Conservation (phyloP, 805 yeast genomes). For the Torulaspora franciscae region DNA sequence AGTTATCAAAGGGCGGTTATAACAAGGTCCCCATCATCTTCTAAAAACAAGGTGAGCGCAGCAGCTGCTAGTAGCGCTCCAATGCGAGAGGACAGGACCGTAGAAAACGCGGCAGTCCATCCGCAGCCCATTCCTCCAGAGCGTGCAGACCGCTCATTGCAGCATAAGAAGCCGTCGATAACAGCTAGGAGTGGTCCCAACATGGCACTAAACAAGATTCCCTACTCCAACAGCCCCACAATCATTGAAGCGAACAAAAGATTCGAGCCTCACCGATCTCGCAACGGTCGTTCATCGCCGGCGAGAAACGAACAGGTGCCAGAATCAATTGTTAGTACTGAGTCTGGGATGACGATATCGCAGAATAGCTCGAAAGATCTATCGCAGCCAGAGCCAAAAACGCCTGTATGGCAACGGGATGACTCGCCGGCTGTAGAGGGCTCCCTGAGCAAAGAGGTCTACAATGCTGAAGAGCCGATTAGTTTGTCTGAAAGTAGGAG, state of each 20-base stretch:
- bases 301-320: neutral
- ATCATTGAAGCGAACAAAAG: constrained; percentile 19
- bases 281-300: neutral
- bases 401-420: constrained; percentile 2
- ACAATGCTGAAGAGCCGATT: neutral
- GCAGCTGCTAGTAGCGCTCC: neutral
- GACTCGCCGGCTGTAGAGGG: neutral
- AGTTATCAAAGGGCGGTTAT: constrained; percentile 36
- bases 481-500: constrained; percentile 5
- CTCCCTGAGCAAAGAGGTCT: neutral
- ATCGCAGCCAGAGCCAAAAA: neutral
- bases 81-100: neutral
- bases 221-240: constrained; percentile 25
- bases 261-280: constrained; percentile 5
- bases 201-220: constrained; percentile 20
- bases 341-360: neutral
- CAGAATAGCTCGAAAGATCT: neutral
- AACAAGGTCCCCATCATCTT: constrained; percentile 4
- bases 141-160: neutral
- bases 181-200: neutral
- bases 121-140: neutral
- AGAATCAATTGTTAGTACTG: neutral
- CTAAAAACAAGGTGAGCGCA: neutral
- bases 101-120: neutral
- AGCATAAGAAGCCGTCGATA: neutral